Conservation (phyloP, 306 rosid genomes). For the Fagus sylvatica region DNA sequence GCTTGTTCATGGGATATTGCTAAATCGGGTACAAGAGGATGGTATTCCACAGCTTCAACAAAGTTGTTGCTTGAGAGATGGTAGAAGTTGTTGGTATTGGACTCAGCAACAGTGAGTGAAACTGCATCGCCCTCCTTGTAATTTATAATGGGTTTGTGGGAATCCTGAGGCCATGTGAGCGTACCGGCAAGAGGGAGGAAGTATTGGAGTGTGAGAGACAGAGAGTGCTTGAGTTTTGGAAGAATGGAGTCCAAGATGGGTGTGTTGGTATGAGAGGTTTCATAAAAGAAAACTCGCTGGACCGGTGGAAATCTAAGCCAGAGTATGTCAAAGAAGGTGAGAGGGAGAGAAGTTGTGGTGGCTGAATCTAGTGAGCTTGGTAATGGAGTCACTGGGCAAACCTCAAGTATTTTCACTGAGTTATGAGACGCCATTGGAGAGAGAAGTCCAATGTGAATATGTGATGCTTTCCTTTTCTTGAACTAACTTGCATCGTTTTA, state of each 20-base stretch:
- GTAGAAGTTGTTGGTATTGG: not conserved
- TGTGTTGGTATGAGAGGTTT: not conserved
- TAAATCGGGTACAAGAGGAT: slow-evolving; percentile 18
- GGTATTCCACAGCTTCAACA: slow-evolving; percentile 7
- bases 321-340: slow-evolving; percentile 27
- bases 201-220: slow-evolving; percentile 28
- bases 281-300: slow-evolving; percentile 22
- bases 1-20: slow-evolving; percentile 11
- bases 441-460: not conserved
- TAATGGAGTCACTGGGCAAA: slow-evolving; percentile 15
- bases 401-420: slow-evolving; percentile 8
- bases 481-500: no score
- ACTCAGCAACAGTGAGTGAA: slow-evolving; percentile 26
- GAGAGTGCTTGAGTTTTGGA: slow-evolving; percentile 25
- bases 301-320: slow-evolving; percentile 34
- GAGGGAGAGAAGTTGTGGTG: slow-evolving; percentile 15
- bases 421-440: not conserved
- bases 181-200: slow-evolving; percentile 22
- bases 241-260: not conserved
- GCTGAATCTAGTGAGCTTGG: not conserved
- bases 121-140: slow-evolving; percentile 17
- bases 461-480: no score
- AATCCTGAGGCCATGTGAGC: slow-evolving; percentile 21
- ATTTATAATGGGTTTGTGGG: slow-evolving; percentile 20
- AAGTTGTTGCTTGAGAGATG: slow-evolving; percentile 9